Evolutionary conservation across 2,329 filamentous ascomycete species (phyloP).

Genomic region (Pseudogymnoascus sp.): DNA sequence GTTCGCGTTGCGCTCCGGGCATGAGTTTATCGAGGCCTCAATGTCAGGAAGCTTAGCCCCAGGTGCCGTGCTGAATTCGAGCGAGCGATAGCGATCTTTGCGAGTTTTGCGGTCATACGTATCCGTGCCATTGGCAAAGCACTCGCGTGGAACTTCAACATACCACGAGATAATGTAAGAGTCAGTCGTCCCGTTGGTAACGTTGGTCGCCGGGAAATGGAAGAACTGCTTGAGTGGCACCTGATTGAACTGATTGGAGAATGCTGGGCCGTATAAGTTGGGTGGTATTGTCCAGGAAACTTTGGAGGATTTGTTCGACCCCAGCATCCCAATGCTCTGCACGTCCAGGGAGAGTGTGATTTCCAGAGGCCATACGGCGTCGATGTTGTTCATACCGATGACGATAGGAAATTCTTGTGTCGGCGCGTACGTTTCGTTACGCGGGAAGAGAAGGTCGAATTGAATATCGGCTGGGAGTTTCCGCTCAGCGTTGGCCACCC

Average conservation of each 20-base stretch:
- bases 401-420: conserved; percentile 23
- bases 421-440: conserved; percentile 27
- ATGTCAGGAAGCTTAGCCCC: background rate
- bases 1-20: background rate
- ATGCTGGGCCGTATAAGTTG: background rate
- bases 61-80: background rate
- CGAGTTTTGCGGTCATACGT: no score
- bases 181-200: background rate
- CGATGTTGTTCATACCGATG: conserved; percentile 24
- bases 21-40: background rate
- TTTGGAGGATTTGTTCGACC: background rate
- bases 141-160: background rate
- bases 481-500: background rate
- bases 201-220: background rate
- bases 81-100: no score
- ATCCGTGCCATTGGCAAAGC: background rate
- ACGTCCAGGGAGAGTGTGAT: background rate
- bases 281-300: background rate
- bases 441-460: conserved; percentile 27
- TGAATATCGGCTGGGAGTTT: conserved; percentile 10
- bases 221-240: background rate
- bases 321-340: background rate
- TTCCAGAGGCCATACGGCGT: background rate
- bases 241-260: background rate
- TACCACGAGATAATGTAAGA: background rate